Base-by-base conservation (phyloP, 192 early-diverging fungal genomes). In the Funneliformis mosseae region DNA sequence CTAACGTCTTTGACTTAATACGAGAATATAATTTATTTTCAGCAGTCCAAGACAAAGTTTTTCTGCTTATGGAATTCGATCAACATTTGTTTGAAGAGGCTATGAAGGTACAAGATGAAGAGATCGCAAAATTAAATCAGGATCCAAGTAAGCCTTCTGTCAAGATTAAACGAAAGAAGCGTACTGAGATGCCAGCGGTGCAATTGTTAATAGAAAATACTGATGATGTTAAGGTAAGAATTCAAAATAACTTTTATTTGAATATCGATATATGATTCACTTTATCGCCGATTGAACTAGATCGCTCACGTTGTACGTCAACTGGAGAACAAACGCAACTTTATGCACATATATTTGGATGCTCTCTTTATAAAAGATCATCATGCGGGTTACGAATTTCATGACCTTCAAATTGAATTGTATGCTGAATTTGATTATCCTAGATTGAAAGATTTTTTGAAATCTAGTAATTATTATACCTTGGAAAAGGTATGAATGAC, bases 271-370 rank as follows among this genome's bases (percentile, higher is more conserved):
- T 21, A 60, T 23, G 59, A 23, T n/a, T n/a, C 62, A 14, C 50
- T 79, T 25, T 27, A 70, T 41, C 21, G 27, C 55, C 45, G 8
- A 39, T 38, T 33, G 33, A 46, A 27, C 21, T 80, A 92, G 91
- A 85, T 90, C 33, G 78, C 84, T 38, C 82, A 80, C 28, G 93
- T 93, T 2, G 97, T 98, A 8, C 84, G 89, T 23, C 92, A 95
- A 81, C 89, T 99, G 50, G 82, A 84, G 18, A 43, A 42, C 5
- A 79, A 88, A 42, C 87, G 87, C 4, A 81, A 90, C 72, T 94
- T 89, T 48, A 82, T 98, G 38, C 94, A 97, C 76, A 90, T 96
- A 9, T 99, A 98, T 86, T 83, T 99, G 80, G 96, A 99, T 83
- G 93, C 96, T 3, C 86, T 98, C n/a, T 96, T 94, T 78, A 64